Percentiles rank a stretch among this genome's conserved stretches.
Conservation (phyloP, 805 yeast genomes). For the Candida maris region DNA sequence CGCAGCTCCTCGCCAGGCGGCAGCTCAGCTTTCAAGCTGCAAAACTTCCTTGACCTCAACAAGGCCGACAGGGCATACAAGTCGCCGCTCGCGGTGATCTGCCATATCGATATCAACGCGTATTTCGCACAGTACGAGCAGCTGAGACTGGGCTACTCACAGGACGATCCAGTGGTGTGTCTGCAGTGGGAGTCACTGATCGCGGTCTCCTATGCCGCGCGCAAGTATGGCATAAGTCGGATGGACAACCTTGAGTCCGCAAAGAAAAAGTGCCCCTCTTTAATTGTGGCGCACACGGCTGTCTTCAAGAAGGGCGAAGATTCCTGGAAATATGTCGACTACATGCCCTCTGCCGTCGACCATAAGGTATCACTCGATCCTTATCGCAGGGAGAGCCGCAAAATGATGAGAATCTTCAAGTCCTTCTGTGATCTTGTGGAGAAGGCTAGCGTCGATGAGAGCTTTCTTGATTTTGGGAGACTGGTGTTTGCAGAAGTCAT, state of each 20-base stretch:
- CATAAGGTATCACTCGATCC: slow-evolving; percentile 91
- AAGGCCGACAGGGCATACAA: slow-evolving; percentile 45
- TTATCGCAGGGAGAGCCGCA: slow-evolving; percentile 81
- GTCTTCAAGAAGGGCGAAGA: slow-evolving; percentile 85
- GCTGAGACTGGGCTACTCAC: slow-evolving; percentile 58
- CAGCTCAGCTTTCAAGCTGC: slow-evolving; percentile 47
- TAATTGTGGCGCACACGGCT: slow-evolving; percentile 87
- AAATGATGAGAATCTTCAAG: slow-evolving; percentile 64
- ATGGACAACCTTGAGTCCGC: slow-evolving; percentile 74
- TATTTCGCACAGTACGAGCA: slow-evolving; percentile 95
- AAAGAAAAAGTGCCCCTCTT: slow-evolving; percentile 64
- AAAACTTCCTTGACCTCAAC: slow-evolving; percentile 47
- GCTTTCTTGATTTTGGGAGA: slow-evolving; percentile 80
- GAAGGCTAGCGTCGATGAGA: slow-evolving; percentile 95
- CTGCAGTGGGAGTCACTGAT: slow-evolving; percentile 90
- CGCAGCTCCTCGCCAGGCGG: too few relatives aligned
- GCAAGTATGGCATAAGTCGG: slow-evolving; percentile 75
- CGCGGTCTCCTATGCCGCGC: slow-evolving; percentile 88
- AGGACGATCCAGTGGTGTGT: slow-evolving; percentile 83
- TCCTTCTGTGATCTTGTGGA: slow-evolving; percentile 67
- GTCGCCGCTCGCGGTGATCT: slow-evolving; percentile 74
- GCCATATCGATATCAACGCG: slow-evolving; percentile 89
- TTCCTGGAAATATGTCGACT: slow-evolving; percentile 70
- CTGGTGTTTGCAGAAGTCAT: slow-evolving; percentile 44
- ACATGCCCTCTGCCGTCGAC: slow-evolving; percentile 53